Base-by-base conservation (phyloP, 495 filamentous ascomycete species). In the Penicillium waksmanii region DNA sequence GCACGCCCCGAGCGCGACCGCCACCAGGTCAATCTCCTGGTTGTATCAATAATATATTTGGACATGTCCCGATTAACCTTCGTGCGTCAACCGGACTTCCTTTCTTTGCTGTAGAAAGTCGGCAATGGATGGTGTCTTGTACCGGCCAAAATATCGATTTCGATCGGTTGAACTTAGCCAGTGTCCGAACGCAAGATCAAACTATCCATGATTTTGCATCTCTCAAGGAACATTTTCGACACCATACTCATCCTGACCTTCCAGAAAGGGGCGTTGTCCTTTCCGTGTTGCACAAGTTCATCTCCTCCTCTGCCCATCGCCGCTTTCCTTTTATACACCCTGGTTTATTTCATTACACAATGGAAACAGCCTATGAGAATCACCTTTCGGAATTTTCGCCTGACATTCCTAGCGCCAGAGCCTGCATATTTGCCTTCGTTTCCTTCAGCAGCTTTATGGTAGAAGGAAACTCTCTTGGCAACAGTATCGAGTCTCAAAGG, bases 131-230 rank as follows among this genome's bases (percentile, higher is more conserved):
- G 42, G 42, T 21, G n/a, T 44, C 42, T 17, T 18, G 42, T 13
- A 44, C 42, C 42, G 42, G 42, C 15, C 42, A 44, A 3, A 44
- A 44, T 17, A 44, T 44, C 13, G 42, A 44, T 18, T 44, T 44
- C 9, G 42, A 44, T 44, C 42, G 42, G 4, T 18, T 44, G 17
- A 44, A 44, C n/a, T n/a, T 19, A 17, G 15, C 42, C 42, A 44
- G 15, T 5, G n/a, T 17, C 17, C 15, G 17, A 44, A 44, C 4
- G 15, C 15, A 17, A 9, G 7, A 19, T n/a, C 42, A 44, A 44
- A n/a, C 3, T 10, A 17, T 17, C n/a, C 42, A 44, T 44, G 17
- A 10, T 10, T n/a, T 44, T 12, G 42, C 42, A 44, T 44, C 42
- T 44, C 7, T 19, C 15, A 17, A 10, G 17, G 17, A 44, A 19